These are phyloP conservation scores for Chaetomiaceae sp. DNA, from an alignment of 2,329 filamentous ascomycete species.

Conservation along the genomic window DNA sequence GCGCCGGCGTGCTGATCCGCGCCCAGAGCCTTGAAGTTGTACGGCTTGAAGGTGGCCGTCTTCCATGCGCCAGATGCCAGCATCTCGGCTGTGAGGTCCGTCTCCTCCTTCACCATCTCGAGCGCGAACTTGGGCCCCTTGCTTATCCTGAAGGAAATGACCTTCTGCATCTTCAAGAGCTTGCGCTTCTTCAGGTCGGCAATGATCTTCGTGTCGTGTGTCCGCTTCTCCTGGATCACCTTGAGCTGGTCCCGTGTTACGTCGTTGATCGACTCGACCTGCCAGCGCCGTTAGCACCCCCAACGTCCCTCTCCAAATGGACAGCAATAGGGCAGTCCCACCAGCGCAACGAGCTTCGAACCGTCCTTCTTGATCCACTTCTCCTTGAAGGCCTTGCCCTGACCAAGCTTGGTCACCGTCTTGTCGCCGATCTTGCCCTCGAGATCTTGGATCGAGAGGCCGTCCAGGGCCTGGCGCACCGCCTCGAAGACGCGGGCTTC, in stretches of 20 bases:
- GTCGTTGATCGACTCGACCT: conserved; percentile 73
- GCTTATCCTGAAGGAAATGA: conserved; percentile 73
- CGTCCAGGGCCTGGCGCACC: conserved; percentile 66
- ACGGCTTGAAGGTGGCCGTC: conserved; percentile 79
- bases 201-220: conserved; percentile 70
- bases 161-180: conserved; percentile 76
- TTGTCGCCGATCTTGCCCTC: conserved; percentile 67
- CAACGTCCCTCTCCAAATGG: conserved; percentile 46
- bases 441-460: conserved; percentile 73
- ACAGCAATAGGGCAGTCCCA: conserved; percentile 28
- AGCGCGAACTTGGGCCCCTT: conserved; percentile 87
- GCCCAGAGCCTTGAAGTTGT: conserved; percentile 51
- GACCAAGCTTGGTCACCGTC: conserved; percentile 73
- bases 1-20: conserved; percentile 58
- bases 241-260: conserved; percentile 70
- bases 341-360: conserved; percentile 47
- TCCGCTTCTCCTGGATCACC: conserved; percentile 64
- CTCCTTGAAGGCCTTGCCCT: conserved; percentile 87
- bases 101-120: conserved; percentile 88
- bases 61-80: conserved; percentile 85
- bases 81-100: conserved; percentile 93
- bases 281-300: conserved; percentile 37
- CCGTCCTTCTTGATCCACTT: conserved; percentile 64
- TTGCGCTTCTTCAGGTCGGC: conserved; percentile 89
- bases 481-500: conserved; percentile 79